Evolutionary conservation across 2,329 filamentous ascomycete species (phyloP).

Genomic region (Fusarium sp.): DNA sequence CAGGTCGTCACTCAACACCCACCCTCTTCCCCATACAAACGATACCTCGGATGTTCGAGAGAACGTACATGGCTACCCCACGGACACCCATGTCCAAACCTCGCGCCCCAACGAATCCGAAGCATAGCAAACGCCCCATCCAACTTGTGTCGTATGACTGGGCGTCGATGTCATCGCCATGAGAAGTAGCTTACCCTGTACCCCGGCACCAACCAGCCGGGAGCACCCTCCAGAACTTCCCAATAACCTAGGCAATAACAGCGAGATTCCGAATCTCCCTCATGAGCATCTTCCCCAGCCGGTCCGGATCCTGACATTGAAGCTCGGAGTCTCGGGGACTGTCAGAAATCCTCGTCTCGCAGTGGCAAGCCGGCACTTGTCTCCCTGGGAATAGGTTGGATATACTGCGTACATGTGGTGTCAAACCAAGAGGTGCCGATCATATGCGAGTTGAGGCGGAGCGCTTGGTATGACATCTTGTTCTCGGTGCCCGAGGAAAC

Average conservation of each 20-base stretch:
- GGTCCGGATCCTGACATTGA: slow-evolving; percentile 10
- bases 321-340: slow-evolving; percentile 11
- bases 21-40: background rate
- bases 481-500: background rate
- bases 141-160: background rate
- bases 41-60: background rate
- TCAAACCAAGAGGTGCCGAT: background rate
- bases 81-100: background rate
- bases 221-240: background rate
- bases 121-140: background rate
- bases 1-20: background rate
- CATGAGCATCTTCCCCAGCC: slow-evolving; percentile 8
- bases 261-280: slow-evolving; percentile 12
- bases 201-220: background rate
- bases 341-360: slow-evolving; percentile 1
- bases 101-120: background rate
- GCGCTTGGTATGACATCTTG: slow-evolving; percentile 2
- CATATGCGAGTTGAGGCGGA: background rate
- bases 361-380: background rate
- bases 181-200: slow-evolving; percentile 15
- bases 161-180: background rate
- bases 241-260: slow-evolving; percentile 11
- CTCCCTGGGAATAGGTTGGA: background rate
- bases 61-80: background rate
- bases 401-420: background rate